Base-by-base conservation (phyloP, 1,284 basidiomycete species). In the Ustilago loliicola region DNA sequence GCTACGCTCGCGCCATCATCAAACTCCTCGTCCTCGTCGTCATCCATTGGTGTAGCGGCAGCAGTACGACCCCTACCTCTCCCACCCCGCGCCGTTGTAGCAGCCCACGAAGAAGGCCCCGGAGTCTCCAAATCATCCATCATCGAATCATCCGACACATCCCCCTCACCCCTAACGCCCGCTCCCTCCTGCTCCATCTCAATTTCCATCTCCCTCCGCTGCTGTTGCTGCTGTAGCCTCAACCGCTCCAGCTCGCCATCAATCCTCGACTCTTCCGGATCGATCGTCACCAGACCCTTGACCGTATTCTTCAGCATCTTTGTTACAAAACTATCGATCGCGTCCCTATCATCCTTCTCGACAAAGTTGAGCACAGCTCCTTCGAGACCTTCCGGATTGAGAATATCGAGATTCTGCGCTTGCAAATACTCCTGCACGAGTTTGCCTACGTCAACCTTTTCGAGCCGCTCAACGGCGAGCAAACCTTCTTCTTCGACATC, bases 321-420 rank as follows among this genome's bases (percentile, higher is more conserved):
- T 50, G 74, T 73, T 4, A 82, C 68, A 55, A 81, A 84, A 45
- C 68, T 66, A 29, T 75, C 76, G 48, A 82, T 80, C 7, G 83
- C 77, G 6, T 81, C 84, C 15, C 74, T 61, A 57, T 85, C 80
- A 66, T 85, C 83, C 68, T 85, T 85, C 36, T 85, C 83, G 21
- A 85, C 80, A 71, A 81, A 85, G 34, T 78, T 81, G 51, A 80
- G 74, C 29, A 85, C 77, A 17, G 83, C 83, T 1, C 77, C 62
- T 53, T 85, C 80, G 2, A 85, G 64, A 2, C 79, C 80, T 2
- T 77, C 58, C 10, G 80, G 72, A 51, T 83, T 79, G 30, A 85
- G 72, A 42, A 85, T 67, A 32, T 85, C 79, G 52, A 85, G 72
- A 27, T 79, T 74, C 56, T 85, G 84, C 53, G 71, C 64, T 11